Evolutionary conservation across 2,329 filamentous ascomycete genomes (phyloP).

Genomic region (Parascedosporium putredinis): DNA sequence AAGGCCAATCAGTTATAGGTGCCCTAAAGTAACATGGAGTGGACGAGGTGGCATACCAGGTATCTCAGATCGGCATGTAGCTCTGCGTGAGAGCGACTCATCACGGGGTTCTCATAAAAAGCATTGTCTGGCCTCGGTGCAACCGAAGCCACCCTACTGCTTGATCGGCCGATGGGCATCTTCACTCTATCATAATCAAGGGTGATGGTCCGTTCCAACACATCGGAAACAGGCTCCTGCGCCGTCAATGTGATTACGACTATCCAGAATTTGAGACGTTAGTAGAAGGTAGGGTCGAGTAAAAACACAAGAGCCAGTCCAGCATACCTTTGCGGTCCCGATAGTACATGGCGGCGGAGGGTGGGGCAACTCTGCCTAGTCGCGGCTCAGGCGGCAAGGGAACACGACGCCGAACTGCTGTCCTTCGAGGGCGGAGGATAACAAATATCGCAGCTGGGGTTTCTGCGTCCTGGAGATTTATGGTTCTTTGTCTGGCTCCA

Average conservation of each 20-base stretch:
- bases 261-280: background rate
- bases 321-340: background rate
- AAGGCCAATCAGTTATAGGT: background rate
- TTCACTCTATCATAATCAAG: slow-evolving; percentile 7
- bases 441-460: too few relatives aligned
- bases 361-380: background rate
- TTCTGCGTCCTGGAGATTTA: too few relatives aligned
- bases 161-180: slow-evolving; percentile 8
- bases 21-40: background rate
- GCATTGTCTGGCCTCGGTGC: slow-evolving; percentile 4
- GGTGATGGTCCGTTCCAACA: background rate
- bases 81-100: slow-evolving; percentile 9
- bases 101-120: slow-evolving; percentile 10
- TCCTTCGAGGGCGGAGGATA: too few relatives aligned
- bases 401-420: too few relatives aligned
- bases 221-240: slow-evolving; percentile 1
- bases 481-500: too few relatives aligned
- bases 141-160: slow-evolving; percentile 3
- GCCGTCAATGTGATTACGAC: background rate
- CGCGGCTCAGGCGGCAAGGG: background rate
- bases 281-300: background rate
- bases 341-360: background rate
- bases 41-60: background rate
- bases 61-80: slow-evolving; percentile 8
- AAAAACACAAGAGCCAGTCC: background rate